Base-by-base conservation (phyloP, 2,329 filamentous ascomycete species). In the Chaetomiaceae sp. region DNA sequence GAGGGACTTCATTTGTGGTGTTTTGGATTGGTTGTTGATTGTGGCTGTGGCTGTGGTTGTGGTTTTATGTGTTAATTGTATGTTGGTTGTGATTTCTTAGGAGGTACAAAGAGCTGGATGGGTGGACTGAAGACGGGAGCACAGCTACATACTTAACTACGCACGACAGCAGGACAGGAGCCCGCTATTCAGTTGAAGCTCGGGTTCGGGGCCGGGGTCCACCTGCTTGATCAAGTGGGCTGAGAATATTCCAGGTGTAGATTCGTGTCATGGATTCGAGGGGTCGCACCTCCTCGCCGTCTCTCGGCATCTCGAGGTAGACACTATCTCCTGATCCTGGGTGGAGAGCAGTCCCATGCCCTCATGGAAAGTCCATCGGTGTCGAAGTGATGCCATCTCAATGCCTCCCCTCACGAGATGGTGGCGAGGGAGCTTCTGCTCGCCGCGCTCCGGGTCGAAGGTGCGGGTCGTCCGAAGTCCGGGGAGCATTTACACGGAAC, bases 1-100 rank as follows among this genome's bases (percentile, higher is more conserved):
- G 25, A 27, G 33, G 13, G 20, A 20, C 20, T 52, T 52, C 49
- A 52, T 51, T n/a, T 4, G 29, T 37, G n/a, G 30, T 34, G 34
- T 14, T 18, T 43, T 18, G n/a, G 25, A 29, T 18, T 36, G 5
- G 16, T 45, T 16, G 10, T 33, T 11, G 8, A n/a, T 16, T 25
- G 44, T 8, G 6, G 20, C 7, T 37, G n/a, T 16, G 18, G 16
- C 32, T 21, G 16, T 33, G 21, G 18, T 8, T 16, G 20, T 45
- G 30, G 30, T 33, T 37, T 37, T 3, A 4, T 33, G 14, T 21
- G 9, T 7, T 20, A 20, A 5, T 4, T 37, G 18, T n/a, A n/a
- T n/a, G n/a, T n/a, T n/a, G n/a, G n/a, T n/a, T n/a, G n/a, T n/a
- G n/a, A n/a, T n/a, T n/a, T n/a, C n/a, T n/a, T n/a, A n/a, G n/a